Evolutionary conservation across 2,329 filamentous ascomycete genomes (phyloP).

Genomic region (Colletotrichum coccodes): DNA sequence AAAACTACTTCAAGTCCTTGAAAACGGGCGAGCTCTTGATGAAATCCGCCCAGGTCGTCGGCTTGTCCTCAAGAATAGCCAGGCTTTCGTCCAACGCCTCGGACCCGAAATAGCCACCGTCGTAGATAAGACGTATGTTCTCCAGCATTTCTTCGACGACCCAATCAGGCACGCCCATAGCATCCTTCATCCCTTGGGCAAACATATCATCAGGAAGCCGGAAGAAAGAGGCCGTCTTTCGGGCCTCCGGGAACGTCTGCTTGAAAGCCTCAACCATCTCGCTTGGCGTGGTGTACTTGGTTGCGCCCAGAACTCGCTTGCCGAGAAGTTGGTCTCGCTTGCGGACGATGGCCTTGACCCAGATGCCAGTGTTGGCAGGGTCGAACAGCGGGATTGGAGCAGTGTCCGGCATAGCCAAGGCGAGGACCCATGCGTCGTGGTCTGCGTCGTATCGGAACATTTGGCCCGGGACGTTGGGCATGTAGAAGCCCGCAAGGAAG

Average conservation of each 20-base stretch:
- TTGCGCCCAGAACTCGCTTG: too few relatives aligned
- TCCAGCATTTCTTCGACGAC: conserved; percentile 51
- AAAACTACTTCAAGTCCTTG: too few relatives aligned
- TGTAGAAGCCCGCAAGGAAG: conserved; percentile 63
- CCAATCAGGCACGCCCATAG: conserved; percentile 33
- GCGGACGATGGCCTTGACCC: conserved; percentile 43
- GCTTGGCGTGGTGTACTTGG: too few relatives aligned
- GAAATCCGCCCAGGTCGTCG: conserved; percentile 50
- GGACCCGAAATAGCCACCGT: conserved; percentile 52
- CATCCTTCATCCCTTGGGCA: too few relatives aligned
- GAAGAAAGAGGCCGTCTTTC: too few relatives aligned
- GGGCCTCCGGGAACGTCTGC: too few relatives aligned
- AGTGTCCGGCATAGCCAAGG: conserved; percentile 42
- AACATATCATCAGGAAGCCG: not conserved
- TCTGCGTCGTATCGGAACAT: conserved; percentile 42
- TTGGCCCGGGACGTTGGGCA: conserved; percentile 56
- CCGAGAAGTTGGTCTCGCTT: too few relatives aligned
- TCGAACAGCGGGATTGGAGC: conserved; percentile 48
- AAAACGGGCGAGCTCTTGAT: too few relatives aligned
- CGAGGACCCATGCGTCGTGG: conserved; percentile 45
- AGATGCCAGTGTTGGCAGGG: conserved; percentile 53
- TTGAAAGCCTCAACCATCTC: too few relatives aligned
- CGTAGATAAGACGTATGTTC: conserved; percentile 53
- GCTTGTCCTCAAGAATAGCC: conserved; percentile 46
- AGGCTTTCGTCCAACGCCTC: conserved; percentile 44